Evolutionary conservation across 192 early-diverging fungal genomes (phyloP), one percentile per base, ranked within the genome.

Genomic region (Jimgerdemannia lactiflua): DNA sequence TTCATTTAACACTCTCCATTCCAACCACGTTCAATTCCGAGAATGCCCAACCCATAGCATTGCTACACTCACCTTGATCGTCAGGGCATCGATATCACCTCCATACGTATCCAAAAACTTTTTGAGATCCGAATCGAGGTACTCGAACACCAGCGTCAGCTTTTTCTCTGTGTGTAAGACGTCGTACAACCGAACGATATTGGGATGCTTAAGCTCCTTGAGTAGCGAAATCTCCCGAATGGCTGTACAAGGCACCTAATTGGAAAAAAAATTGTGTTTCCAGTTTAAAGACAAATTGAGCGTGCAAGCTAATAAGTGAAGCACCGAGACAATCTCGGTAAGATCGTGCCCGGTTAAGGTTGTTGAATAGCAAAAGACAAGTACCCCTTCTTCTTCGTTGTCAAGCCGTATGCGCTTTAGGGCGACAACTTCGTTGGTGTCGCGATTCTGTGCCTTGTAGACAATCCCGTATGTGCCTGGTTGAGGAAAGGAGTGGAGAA

Each of bases 81-180:
- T 93, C 70, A 85, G 66, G 17, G 86, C 80, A 68, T 96, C 94
- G 73, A 95, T 88, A 70, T 96, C 92, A 43, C 94, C 94, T 44
- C 91, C 90, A 74, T 91, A 93, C 3, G 89, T 90, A 82, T 99
- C 97, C 80, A 99, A 85, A 80, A 95, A 99, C 90, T 99, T 99
- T 77, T 99, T 99, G 80, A 99, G 85, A 83, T 99, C 98, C 64
- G 95, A 96, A 83, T 99, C 97, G 88, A 99, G 84, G 81, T 93
- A 98, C 83, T 99, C 98, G 87, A 99, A 99, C 41, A 99, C 96
- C 70, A 99, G 89, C 42, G 96, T 98, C 68, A 99, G 83, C 84
- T 96, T 99, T 86, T 96, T 96, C 79, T 99, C 97, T 14, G 96
- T 98, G 80, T 99, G 97, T 74, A 94, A 81, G 54, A 99, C 97